Evolutionary conservation across 1,284 basidiomycete species (phyloP).

Genomic region (Boletus holoroseus): DNA sequence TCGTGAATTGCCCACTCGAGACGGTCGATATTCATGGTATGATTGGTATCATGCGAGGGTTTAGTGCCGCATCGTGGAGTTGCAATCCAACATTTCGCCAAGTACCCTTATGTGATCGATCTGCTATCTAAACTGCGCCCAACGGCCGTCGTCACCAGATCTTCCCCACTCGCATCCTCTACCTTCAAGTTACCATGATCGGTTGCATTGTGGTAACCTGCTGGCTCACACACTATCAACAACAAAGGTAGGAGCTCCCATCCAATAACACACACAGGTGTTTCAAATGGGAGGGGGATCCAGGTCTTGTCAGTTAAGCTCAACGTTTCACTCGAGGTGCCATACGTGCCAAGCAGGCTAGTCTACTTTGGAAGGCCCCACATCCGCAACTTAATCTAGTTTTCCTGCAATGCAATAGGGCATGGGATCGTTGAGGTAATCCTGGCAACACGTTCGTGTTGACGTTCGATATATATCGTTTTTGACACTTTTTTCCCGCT

Average conservation of each 20-base stretch:
- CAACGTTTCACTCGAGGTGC: conserved; percentile 5
- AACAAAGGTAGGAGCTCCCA: neutral
- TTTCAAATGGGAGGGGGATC: neutral
- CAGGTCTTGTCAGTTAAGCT: conserved; percentile 11
- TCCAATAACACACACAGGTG: neutral
- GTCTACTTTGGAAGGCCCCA: neutral
- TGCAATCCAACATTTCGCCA: conserved; percentile 12
- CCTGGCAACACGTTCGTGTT: conserved; percentile 9
- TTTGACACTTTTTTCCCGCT: conserved; percentile 14
- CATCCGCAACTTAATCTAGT: conserved; percentile 12
- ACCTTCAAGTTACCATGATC: neutral
- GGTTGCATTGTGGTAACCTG: neutral
- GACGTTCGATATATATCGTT: conserved; percentile 3
- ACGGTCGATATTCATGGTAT: neutral
- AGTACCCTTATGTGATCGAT: conserved; percentile 13
- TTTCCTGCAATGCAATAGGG: neutral
- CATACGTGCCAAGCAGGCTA: conserved; percentile 3
- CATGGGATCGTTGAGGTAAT: conserved; percentile 19
- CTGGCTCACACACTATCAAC: neutral
- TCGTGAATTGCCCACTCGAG: neutral
- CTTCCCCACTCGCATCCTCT: neutral
- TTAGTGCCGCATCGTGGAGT: conserved; percentile 2
- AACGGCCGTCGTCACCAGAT: neutral
- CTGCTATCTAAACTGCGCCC: conserved; percentile 6
- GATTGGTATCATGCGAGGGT: neutral